Percentiles rank a stretch among this genome's conserved stretches.
These are phyloP conservation scores for Ustilago bromivora DNA, from an alignment of 1,284 basidiomycete species.

Conservation along the genomic window DNA sequence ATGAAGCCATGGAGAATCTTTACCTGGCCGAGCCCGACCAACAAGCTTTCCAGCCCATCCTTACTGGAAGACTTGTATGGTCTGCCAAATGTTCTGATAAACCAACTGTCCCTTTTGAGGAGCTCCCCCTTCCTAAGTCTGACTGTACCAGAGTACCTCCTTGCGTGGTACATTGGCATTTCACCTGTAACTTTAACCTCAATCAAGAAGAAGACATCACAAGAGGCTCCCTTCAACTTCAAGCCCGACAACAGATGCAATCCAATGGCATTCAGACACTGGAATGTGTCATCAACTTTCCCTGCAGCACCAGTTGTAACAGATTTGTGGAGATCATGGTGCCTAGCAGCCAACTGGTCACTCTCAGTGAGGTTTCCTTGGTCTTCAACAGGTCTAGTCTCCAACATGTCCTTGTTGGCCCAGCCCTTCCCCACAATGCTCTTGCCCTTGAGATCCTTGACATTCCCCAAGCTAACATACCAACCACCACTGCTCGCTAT, in stretches of 20 bases:
- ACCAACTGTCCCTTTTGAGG: conserved; percentile 7
- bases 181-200: background rate
- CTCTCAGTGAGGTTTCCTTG: background rate
- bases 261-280: background rate
- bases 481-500: no score
- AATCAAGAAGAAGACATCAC: background rate
- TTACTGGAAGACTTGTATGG: no score
- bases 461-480: no score
- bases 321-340: background rate
- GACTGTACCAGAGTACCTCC: background rate
- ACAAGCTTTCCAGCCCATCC: no score
- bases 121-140: background rate
- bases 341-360: no score
- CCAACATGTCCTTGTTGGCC: background rate
- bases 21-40: no score
- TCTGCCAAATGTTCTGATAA: no score
- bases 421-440: background rate
- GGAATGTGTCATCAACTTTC: background rate
- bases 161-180: background rate
- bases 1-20: no score
- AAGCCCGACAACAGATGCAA: background rate
- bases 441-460: no score
- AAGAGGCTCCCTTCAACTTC: background rate
- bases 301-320: background rate
- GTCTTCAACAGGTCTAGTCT: background rate